Evolutionary conservation across 2,329 filamentous ascomycete species (phyloP).

Genomic region (Cucurbitaria berberidis): DNA sequence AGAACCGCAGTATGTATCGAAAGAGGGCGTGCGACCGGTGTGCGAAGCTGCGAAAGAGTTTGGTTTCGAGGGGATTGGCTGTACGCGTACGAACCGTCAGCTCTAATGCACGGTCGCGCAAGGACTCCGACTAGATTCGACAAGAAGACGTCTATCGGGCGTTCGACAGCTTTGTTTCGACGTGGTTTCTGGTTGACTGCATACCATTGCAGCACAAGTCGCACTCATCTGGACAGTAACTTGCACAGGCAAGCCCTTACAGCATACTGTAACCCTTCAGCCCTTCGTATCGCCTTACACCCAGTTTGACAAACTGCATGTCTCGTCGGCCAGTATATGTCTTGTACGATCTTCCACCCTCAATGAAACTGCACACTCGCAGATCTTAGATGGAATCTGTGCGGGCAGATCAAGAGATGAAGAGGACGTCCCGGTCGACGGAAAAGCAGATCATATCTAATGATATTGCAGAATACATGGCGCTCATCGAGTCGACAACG

Average conservation of each 20-base stretch:
- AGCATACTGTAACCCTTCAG: background rate
- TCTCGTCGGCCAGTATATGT: background rate
- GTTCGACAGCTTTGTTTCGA: background rate
- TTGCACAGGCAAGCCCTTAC: background rate
- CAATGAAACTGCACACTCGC: background rate
- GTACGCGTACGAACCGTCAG: background rate
- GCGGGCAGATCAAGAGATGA: background rate
- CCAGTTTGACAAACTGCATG: background rate
- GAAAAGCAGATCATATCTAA: too few species aligned
- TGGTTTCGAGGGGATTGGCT: background rate
- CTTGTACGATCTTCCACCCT: background rate
- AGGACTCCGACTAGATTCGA: background rate
- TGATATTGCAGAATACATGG: background rate
- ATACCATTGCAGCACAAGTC: background rate
- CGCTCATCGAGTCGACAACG: background rate
- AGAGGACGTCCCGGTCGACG: background rate
- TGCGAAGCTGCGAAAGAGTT: constrained; percentile 1
- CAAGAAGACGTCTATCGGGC: background rate
- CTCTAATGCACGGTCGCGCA: background rate
- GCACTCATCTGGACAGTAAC: background rate
- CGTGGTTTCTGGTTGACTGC: background rate
- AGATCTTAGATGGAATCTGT: background rate
- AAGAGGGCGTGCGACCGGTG: background rate
- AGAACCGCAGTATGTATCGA: background rate
- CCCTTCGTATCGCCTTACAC: background rate